Evolutionary conservation across 345 rosid genomes (phyloP).

Genomic region (Citrus sinensis): DNA sequence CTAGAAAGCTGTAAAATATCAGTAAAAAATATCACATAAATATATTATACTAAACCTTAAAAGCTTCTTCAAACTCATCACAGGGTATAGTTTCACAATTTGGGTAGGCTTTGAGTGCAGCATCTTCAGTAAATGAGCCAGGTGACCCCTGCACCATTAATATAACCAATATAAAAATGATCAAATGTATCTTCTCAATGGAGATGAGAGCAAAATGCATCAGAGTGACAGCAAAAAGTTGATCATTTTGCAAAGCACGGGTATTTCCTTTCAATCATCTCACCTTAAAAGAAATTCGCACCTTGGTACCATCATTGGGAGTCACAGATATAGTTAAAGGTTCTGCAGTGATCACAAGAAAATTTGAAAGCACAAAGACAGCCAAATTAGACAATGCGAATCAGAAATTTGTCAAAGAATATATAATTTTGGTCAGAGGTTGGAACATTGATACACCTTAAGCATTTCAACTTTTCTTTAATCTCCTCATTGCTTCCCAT

Average conservation of each 20-base stretch:
- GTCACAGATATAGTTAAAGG: conserved; percentile 39
- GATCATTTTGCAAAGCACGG: not conserved
- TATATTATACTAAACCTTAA: conserved; percentile 36
- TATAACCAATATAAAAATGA: not conserved
- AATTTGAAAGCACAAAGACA: not conserved
- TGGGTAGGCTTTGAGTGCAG: conserved; percentile 63
- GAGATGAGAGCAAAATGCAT: not conserved
- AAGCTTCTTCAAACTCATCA: conserved; percentile 53
- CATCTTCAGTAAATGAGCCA: conserved; percentile 57
- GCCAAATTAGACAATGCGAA: not conserved
- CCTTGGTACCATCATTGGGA: conserved; percentile 26
- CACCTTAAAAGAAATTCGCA: conserved; percentile 57
- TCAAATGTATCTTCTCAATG: not conserved
- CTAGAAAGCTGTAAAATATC: not conserved
- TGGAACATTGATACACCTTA: not conserved
- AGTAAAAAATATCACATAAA: not conserved
- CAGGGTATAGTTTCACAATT: conserved; percentile 57
- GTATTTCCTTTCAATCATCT: conserved; percentile 1
- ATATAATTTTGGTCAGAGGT: not conserved
- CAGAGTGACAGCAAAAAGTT: not conserved
- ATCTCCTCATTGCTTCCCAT: not conserved
- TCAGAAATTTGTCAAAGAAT: not conserved
- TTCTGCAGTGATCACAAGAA: conserved; percentile 23
- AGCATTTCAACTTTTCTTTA: not conserved
- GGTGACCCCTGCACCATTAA: conserved; percentile 37